A percentile compares a stretch with the other conserved stretches of the same genome.
These are phyloP conservation scores for Batkoa obscura DNA, from an alignment of 371 early-diverging fungal genomes.

Conservation along the genomic window DNA sequence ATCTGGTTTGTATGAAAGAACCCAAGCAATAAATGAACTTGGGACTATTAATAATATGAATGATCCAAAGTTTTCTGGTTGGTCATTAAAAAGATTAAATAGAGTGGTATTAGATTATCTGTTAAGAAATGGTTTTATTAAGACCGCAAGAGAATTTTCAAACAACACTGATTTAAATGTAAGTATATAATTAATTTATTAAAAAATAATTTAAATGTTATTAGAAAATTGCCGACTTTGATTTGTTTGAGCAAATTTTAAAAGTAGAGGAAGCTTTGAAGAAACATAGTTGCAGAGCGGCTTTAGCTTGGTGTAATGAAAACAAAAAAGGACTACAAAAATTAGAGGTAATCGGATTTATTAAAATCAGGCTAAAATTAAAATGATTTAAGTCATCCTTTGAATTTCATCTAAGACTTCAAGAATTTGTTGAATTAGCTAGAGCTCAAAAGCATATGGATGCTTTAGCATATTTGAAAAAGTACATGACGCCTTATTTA, in stretches of 20 bases:
- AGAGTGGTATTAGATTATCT: conserved; percentile 83
- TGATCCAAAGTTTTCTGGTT: conserved; percentile 14
- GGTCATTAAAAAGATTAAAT: conserved; percentile 65
- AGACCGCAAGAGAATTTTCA: conserved; percentile 54
- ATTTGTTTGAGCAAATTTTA: conserved; percentile 61
- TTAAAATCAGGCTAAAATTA: background rate
- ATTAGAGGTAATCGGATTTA: conserved; percentile 24
- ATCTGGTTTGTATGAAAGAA: no score
- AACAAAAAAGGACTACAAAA: conserved; percentile 71
- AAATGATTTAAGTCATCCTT: conserved; percentile 45
- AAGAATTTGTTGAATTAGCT: conserved; percentile 80
- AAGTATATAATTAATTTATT: conserved; percentile 3
- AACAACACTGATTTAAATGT: conserved; percentile 40
- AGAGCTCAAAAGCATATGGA: conserved; percentile 34
- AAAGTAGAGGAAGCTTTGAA: conserved; percentile 56
- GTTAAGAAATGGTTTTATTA: conserved; percentile 59
- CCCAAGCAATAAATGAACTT: no score
- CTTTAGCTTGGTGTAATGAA: conserved; percentile 81
- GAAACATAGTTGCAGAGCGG: conserved; percentile 57
- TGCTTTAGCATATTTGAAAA: conserved; percentile 68
- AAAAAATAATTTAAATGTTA: background rate
- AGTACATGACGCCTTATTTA: conserved; percentile 49
- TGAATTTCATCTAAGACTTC: conserved; percentile 81
- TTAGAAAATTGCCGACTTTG: conserved; percentile 74
- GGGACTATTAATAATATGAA: background rate